Conservation (phyloP, 2,329 filamentous ascomycete genomes). For the Aspergillus quadrilineatus region DNA sequence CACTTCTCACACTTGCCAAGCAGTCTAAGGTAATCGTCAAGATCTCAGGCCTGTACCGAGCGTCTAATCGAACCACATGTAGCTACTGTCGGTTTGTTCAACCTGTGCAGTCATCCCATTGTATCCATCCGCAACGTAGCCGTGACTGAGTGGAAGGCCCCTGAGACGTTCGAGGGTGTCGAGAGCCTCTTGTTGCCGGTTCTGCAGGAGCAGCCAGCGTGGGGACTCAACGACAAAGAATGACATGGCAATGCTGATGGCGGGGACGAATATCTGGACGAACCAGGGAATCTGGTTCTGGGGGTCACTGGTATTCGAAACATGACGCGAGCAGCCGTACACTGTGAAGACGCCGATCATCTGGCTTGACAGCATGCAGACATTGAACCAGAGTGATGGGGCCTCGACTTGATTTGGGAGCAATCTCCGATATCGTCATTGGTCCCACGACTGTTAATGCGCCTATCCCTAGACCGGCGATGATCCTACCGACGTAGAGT, state of each 20-base stretch:
- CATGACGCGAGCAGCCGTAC: not conserved
- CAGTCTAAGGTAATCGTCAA: not conserved
- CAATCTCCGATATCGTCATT: conserved; percentile 83
- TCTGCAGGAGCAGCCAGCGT: not conserved
- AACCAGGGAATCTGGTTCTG: not conserved
- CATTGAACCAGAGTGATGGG: conserved; percentile 41
- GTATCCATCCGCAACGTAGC: not conserved
- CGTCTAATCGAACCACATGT: not conserved
- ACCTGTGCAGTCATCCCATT: not conserved
- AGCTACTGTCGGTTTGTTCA: not conserved
- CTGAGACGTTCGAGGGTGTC: not conserved
- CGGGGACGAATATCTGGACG: not conserved
- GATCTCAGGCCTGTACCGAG: conserved; percentile 1
- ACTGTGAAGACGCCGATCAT: not conserved
- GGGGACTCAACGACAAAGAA: not conserved
- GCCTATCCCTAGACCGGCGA: conserved; percentile 35
- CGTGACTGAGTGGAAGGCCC: not conserved
- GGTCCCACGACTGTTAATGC: conserved; percentile 78
- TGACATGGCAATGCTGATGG: not conserved
- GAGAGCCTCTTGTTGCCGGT: not conserved
- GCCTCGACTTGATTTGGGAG: conserved; percentile 68
- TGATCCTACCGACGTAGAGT: conserved; percentile 33
- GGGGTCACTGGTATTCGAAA: not conserved
- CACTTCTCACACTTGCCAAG: not conserved
- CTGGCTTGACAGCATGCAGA: not conserved